These are phyloP conservation scores for Agaricales sp. DNA, from an alignment of 1,284 basidiomycete species.

Conservation along the genomic window DNA sequence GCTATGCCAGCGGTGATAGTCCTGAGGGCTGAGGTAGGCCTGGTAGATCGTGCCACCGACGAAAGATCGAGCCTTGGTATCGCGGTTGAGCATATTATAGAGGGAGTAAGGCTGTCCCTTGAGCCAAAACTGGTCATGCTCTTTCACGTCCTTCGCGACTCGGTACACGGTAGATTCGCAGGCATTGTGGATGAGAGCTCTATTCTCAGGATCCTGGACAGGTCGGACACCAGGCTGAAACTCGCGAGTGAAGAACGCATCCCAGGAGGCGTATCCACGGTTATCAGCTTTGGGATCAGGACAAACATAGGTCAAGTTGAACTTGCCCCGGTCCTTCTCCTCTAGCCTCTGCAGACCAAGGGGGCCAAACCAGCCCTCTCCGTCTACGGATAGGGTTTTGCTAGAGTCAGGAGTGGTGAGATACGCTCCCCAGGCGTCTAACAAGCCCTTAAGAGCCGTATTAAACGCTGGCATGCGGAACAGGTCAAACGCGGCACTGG, in stretches of 20 bases:
- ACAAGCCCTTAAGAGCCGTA: slow-evolving; percentile 23
- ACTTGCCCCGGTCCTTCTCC: slow-evolving; percentile 12
- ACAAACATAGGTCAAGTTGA: slow-evolving; percentile 27
- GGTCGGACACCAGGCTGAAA: slow-evolving; percentile 30
- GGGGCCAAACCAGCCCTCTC: slow-evolving; percentile 35
- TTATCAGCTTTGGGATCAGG: slow-evolving; percentile 23
- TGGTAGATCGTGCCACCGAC: slow-evolving; percentile 44
- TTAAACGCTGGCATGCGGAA: slow-evolving; percentile 15
- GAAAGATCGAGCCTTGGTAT: slow-evolving; percentile 20
- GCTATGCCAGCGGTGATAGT: slow-evolving; percentile 47
- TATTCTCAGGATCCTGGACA: slow-evolving; percentile 23
- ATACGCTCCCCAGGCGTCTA: slow-evolving; percentile 35
- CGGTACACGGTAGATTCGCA: slow-evolving; percentile 37
- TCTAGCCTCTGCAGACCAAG: slow-evolving; percentile 20
- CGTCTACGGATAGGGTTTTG: slow-evolving; percentile 23
- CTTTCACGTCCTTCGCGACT: slow-evolving; percentile 21
- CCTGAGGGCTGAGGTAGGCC: slow-evolving; percentile 34
- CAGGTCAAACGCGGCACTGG: slow-evolving; percentile 13
- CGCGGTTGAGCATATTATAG: slow-evolving; percentile 23
- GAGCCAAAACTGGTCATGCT: slow-evolving; percentile 32
- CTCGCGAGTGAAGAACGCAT: slow-evolving; percentile 41
- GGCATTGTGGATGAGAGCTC: slow-evolving; percentile 27
- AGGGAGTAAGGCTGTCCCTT: slow-evolving; percentile 29
- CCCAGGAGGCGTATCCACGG: slow-evolving; percentile 40
- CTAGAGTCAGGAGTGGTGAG: slow-evolving; percentile 32